Evolutionary conservation across 345 rosid genomes (phyloP).

Genomic region (Eucalyptus erythrocorys): DNA sequence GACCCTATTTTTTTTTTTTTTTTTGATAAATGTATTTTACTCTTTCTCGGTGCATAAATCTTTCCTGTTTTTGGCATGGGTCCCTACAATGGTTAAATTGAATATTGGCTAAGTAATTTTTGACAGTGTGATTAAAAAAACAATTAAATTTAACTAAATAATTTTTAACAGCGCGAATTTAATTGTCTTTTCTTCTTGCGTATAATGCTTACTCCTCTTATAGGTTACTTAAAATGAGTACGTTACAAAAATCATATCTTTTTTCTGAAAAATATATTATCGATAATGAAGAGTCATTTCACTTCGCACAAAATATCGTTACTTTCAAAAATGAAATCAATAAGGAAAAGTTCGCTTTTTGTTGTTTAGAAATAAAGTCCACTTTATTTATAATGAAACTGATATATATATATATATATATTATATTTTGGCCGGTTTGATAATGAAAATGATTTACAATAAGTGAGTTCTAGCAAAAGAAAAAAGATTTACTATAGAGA

Average conservation of each 20-base stretch:
- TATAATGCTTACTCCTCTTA: not conserved
- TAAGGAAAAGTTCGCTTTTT: too few relatives aligned
- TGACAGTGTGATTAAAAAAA: too few relatives aligned
- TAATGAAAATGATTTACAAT: not conserved
- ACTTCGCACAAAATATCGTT: not conserved
- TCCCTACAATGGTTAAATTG: not conserved
- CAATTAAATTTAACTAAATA: not conserved
- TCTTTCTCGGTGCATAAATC: not conserved
- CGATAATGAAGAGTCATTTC: accelerated
- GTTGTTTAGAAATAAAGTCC: not conserved
- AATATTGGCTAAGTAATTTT: not conserved
- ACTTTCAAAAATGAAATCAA: not conserved
- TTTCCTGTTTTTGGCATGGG: accelerated
- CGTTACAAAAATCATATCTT: not conserved
- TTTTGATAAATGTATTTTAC: not conserved
- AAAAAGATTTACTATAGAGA: not conserved
- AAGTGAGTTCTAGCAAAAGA: not conserved
- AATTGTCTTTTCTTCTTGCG: not conserved
- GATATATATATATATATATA: not conserved
- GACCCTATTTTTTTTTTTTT: too few relatives aligned
- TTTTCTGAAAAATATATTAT: not conserved
- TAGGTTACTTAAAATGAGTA: not conserved
- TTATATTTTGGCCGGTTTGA: not conserved
- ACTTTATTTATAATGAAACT: not conserved
- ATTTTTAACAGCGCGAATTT: accelerated